Evolutionary conservation across 2,329 filamentous ascomycete genomes (phyloP).

Genomic region (Clonostachys rosea): DNA sequence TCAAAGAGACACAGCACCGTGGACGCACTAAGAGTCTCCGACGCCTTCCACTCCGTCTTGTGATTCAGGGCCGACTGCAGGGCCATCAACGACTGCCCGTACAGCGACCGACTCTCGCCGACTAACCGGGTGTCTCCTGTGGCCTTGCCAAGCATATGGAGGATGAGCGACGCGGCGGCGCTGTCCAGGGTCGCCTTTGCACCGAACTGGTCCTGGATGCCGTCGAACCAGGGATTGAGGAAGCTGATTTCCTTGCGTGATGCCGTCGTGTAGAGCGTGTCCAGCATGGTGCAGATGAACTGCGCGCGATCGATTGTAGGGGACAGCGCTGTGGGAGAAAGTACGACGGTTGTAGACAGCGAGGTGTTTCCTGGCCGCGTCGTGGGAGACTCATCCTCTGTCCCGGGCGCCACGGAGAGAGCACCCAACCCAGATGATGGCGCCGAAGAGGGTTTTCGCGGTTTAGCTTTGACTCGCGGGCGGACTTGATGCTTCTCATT

Average conservation of each 20-base stretch:
- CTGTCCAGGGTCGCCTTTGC: slow-evolving; percentile 3
- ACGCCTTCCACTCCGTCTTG: slow-evolving; percentile 1
- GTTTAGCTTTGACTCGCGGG: too few species aligned
- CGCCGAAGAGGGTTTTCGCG: too few species aligned
- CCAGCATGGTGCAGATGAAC: too few species aligned
- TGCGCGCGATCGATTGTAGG: too few species aligned
- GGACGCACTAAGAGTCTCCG: slow-evolving; percentile 2
- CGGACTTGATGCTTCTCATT: too few species aligned
- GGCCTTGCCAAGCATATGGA: slow-evolving; percentile 2
- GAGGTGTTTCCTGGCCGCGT: too few species aligned
- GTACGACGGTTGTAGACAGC: too few species aligned
- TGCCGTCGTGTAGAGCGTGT: too few species aligned
- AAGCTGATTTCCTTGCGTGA: background rate
- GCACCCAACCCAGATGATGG: too few species aligned
- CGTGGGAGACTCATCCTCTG: too few species aligned
- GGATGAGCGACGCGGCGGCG: slow-evolving; percentile 1
- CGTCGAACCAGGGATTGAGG: slow-evolving; percentile 1
- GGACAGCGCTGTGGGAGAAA: too few species aligned
- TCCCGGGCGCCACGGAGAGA: too few species aligned
- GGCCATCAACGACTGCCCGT: background rate
- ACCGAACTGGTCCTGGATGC: background rate
- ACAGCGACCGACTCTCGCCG: slow-evolving; percentile 1
- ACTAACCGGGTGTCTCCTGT: background rate
- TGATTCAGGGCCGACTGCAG: slow-evolving; percentile 1
- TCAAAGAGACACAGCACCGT: slow-evolving; percentile 1